These are phyloP conservation scores for Lichtheimia hyalospora DNA, from an alignment of 371 early-diverging fungal genomes.

Conservation along the genomic window DNA sequence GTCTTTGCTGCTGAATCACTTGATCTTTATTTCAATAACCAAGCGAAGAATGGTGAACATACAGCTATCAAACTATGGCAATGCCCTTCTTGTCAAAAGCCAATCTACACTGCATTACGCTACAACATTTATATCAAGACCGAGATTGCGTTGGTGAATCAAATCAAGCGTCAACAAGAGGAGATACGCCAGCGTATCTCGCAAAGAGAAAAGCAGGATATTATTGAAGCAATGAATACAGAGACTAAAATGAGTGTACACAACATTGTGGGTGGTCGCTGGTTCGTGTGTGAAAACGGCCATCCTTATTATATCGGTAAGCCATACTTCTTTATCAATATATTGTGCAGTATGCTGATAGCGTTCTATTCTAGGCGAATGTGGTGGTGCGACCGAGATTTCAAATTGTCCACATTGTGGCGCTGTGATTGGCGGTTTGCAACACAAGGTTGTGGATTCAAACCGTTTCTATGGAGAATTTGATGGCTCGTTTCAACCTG, in stretches of 20 bases:
- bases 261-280: conserved; percentile 49
- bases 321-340: not conserved
- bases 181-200: conserved; percentile 27
- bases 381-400: conserved; percentile 52
- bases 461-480: conserved; percentile 58
- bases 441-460: conserved; percentile 39
- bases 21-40: conserved; percentile 40
- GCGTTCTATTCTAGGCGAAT: conserved; percentile 27
- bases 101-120: conserved; percentile 39
- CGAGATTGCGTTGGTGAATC: conserved; percentile 40
- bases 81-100: conserved; percentile 45
- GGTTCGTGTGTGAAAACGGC: conserved; percentile 52
- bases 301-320: conserved; percentile 52
- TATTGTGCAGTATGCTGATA: not conserved
- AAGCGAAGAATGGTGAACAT: conserved; percentile 45
- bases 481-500: conserved; percentile 44
- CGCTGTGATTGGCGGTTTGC: conserved; percentile 40
- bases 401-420: conserved; percentile 49
- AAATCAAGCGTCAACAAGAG: conserved; percentile 37
- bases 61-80: conserved; percentile 49
- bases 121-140: conserved; percentile 46
- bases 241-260: conserved; percentile 29
- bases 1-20: conserved; percentile 41
- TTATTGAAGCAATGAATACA: conserved; percentile 48
- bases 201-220: conserved; percentile 25